Evolutionary conservation across 1,284 basidiomycete species (phyloP), one percentile per base, ranked within the genome.

Genomic region (Porogramme epimiltina): DNA sequence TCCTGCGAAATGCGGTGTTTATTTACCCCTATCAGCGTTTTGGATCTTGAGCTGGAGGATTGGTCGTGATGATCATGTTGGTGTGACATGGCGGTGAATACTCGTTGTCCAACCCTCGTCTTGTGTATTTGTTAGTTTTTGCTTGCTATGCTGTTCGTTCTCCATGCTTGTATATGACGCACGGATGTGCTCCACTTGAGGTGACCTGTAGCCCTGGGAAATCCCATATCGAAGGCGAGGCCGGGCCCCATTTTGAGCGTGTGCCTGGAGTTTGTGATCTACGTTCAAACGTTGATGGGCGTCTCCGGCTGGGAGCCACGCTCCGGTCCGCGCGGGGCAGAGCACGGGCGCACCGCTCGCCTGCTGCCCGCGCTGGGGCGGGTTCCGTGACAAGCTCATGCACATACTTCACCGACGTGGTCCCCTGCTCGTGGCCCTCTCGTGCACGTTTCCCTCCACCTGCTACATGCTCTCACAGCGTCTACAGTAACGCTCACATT

Each of bases 11-110:
- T 24, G 22, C 22, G 15, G 5, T 26, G 23, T 13, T 15, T 28
- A 10, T 40, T 51, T 9, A 44, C 15, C 9, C 13, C 16, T 22
- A 18, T 25, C 26, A 59, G 57, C 22, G 51, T 59, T 25, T 31
- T 59, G 41, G 57, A 59, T 11, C 20, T 56, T 15, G 49, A 54
- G 36, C 24, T 45, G 19, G 57, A 59, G 22, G 57, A 59, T 33
- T 49, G 46, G 9, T 59, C 49, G 43, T 55, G 45, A 51, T 55
- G 26, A 47, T 26, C 19, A 34, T 33, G 11, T 36, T 3, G 11
- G 19, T n/a, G 18, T 18, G 20, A 16, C 15, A 4, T 23, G n/a
- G 42, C 19, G 42, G 42, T n/a, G n/a, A n/a, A n/a, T n/a, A n/a
- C n/a, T n/a, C n/a, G n/a, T n/a, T n/a, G n/a, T n/a, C n/a, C n/a